Evolutionary conservation across 345 rosid genomes (phyloP).

Genomic region (Rhodamnia argentea): DNA sequence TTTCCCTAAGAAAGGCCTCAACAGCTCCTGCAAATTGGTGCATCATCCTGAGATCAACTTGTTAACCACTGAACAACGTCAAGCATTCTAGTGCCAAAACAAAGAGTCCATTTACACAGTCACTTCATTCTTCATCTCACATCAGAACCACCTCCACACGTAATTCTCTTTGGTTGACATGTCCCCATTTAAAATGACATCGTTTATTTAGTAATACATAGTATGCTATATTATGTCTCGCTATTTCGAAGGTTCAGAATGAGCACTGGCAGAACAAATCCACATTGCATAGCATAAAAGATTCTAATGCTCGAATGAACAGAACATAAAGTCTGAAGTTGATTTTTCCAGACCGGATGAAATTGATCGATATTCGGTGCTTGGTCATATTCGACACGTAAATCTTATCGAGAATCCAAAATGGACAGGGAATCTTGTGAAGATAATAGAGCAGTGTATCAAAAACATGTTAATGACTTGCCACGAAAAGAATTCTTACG

Average conservation of each 20-base stretch:
- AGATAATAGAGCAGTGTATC: background rate
- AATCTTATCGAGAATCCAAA: background rate
- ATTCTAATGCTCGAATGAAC: background rate
- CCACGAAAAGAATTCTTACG: background rate
- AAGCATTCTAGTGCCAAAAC: background rate
- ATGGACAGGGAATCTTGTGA: background rate
- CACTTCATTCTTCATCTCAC: background rate
- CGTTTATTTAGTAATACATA: background rate
- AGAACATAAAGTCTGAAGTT: background rate
- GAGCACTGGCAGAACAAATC: background rate
- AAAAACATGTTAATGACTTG: background rate
- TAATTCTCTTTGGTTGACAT: no score
- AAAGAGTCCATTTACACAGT: background rate
- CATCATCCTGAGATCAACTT: background rate
- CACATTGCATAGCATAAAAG: background rate
- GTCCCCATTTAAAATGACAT: no score
- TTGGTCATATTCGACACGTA: background rate
- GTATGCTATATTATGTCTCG: accelerated
- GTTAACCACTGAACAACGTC: background rate
- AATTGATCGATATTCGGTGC: background rate
- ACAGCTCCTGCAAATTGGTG: background rate
- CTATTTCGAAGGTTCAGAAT: background rate
- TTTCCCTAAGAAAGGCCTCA: background rate
- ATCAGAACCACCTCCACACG: background rate
- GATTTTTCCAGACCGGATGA: background rate